These are phyloP conservation scores for Coniosporium uncinatum DNA, from an alignment of 2,329 filamentous ascomycete species.

Conservation along the genomic window DNA sequence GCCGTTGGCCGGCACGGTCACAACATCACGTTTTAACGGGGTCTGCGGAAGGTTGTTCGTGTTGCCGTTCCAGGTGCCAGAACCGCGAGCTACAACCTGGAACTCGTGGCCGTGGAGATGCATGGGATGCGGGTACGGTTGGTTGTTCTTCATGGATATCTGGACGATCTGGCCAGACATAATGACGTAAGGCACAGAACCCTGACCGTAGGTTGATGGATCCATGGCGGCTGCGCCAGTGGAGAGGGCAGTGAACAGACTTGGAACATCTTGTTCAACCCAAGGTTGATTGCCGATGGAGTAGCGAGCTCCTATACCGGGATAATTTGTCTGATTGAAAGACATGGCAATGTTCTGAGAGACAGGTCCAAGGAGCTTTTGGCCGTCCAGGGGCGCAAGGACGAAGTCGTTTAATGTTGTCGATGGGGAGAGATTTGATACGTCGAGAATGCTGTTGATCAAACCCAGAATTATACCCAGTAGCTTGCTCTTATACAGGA, in stretches of 20 bases:
- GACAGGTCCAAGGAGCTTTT: constrained; percentile 6
- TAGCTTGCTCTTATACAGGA: not conserved
- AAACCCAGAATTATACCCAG: constrained; percentile 36
- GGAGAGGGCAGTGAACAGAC: constrained; percentile 70
- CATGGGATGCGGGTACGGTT: constrained; percentile 66
- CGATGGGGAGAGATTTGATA: constrained; percentile 6
- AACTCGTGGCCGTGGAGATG: constrained; percentile 75
- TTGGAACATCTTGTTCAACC: constrained; percentile 67
- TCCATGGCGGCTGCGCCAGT: constrained; percentile 32
- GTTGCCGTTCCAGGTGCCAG: constrained; percentile 28
- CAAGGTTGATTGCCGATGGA: constrained; percentile 70
- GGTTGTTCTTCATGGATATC: constrained; percentile 72
- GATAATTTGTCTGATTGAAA: constrained; percentile 12
- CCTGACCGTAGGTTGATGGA: constrained; percentile 33
- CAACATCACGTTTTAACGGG: constrained; percentile 46
- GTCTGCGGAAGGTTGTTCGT: constrained; percentile 21
- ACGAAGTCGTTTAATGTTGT: constrained; percentile 57
- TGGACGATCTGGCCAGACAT: constrained; percentile 63
- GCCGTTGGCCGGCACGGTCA: constrained; percentile 47
- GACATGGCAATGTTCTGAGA: constrained; percentile 1
- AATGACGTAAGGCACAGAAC: constrained; percentile 54
- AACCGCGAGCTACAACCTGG: constrained; percentile 54
- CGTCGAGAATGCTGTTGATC: constrained; percentile 45
- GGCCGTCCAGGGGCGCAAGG: constrained; percentile 60
- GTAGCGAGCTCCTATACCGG: not conserved